phyloP scores from a whole-genome alignment of 495 filamentous ascomycete species.

The Xylaria cubensis region DNA sequence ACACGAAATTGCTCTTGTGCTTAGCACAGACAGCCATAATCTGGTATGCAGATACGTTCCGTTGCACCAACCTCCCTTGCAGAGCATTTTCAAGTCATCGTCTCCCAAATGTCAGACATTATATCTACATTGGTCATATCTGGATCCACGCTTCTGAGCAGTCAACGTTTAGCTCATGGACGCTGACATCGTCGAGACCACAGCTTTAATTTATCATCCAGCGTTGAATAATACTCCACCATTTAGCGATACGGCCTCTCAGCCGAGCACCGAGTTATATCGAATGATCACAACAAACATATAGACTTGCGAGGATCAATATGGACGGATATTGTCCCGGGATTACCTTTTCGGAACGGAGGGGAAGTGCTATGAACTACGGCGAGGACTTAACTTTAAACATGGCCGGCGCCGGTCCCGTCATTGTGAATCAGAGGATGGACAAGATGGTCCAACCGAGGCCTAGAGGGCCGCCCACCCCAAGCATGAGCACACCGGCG shows the following conservation, averaged over 20 bases:
- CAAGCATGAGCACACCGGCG: slow-evolving; percentile 63
- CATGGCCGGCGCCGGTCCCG: slow-evolving; percentile 42
- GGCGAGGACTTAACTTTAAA: slow-evolving; percentile 52
- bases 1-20: slow-evolving; percentile 18
- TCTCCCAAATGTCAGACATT: neutral
- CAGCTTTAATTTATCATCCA: neutral
- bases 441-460: slow-evolving; percentile 56
- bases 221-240: neutral
- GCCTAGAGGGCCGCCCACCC: slow-evolving; percentile 61
- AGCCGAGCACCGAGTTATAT: slow-evolving; percentile 8
- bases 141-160: neutral
- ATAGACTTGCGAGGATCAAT: neutral
- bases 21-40: neutral
- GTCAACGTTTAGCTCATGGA: neutral
- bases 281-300: slow-evolving; percentile 19
- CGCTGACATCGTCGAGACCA: slow-evolving; percentile 19
- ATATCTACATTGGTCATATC: neutral
- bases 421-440: slow-evolving; percentile 45
- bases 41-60: slow-evolving; percentile 8
- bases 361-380: slow-evolving; percentile 48
- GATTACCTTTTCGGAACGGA: slow-evolving; percentile 53
- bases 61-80: slow-evolving; percentile 19
- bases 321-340: slow-evolving; percentile 51
- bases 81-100: neutral
- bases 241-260: slow-evolving; percentile 6